A percentile compares a stretch with the other conserved stretches of the same genome.
Conservation (phyloP, 1,284 basidiomycete species). For the Peniophora sp. region DNA sequence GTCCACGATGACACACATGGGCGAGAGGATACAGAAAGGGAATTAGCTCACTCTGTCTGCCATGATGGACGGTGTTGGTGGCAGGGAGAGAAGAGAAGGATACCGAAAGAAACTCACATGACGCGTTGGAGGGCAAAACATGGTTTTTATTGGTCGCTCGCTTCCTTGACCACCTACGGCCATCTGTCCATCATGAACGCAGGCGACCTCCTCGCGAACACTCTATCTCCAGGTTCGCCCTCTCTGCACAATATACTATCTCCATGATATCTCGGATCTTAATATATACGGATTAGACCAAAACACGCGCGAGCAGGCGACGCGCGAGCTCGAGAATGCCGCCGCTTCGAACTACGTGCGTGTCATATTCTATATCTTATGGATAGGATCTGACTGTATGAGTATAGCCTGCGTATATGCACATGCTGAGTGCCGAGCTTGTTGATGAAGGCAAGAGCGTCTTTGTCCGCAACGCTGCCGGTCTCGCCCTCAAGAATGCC, state of each 20-base stretch:
- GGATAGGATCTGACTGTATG: conserved; percentile 12
- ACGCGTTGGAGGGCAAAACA: background rate
- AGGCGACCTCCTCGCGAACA: conserved; percentile 81
- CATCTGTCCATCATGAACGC: conserved; percentile 73
- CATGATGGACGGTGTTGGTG: conserved; percentile 22
- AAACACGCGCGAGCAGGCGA: conserved; percentile 81
- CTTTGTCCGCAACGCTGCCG: conserved; percentile 89
- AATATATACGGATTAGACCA: conserved; percentile 46
- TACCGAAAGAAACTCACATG: background rate
- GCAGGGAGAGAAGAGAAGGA: background rate
- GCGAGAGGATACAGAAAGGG: background rate
- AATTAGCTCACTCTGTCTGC: conserved; percentile 30
- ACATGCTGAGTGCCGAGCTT: conserved; percentile 79
- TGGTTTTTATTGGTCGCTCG: too few species aligned
- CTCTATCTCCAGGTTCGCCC: conserved; percentile 77
- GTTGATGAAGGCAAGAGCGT: conserved; percentile 65
- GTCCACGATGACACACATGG: too few species aligned
- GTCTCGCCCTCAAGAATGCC: conserved; percentile 95
- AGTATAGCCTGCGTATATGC: conserved; percentile 77
- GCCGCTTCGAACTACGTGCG: conserved; percentile 81
- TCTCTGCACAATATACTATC: conserved; percentile 15
- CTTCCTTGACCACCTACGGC: conserved; percentile 6
- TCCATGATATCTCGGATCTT: conserved; percentile 10
- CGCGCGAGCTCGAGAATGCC: conserved; percentile 79
- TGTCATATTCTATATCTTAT: conserved; percentile 13